Base-by-base conservation (phyloP, 139 green algal genomes). In the Volvox reticuliferus region DNA sequence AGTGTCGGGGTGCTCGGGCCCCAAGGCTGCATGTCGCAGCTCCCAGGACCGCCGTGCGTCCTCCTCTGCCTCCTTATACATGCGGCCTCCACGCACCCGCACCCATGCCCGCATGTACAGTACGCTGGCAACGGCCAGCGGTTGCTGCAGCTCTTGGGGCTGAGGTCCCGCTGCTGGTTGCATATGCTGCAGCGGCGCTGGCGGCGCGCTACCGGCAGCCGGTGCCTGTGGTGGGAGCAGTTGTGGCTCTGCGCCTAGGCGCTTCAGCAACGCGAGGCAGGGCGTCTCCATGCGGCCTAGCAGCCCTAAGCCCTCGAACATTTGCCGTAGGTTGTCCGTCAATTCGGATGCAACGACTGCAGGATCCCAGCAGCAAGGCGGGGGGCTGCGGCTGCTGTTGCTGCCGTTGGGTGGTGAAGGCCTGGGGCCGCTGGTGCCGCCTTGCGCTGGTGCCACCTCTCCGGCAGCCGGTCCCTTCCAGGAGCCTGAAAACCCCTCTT, bases 1-100 rank as follows among this genome's bases (percentile, higher is more conserved):
- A 16, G 75, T 80, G 75, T 80, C 75, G 26, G 75, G 75, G 75
- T 80, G 75, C 9, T 80, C 75, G 30, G 75, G 28, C n/a, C 75
- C 75, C 75, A 80, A 50, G 9, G n/a, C 75, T 9, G 22, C 28
- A 30, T 17, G 75, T 32, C 75, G 75, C n/a, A 80, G 75, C 75
- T 36, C 75, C 75, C n/a, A 50, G n/a, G 12, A 24, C 28, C n/a
- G n/a, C 28, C 13, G 33, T 13, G 33, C n/a, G 28, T 44, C 3
- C 75, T 37, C n/a, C 75, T 80, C 75, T 6, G 75, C 75, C 26
- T 82, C 13, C 28, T 30, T 69, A 19, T 69, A 33, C 75, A 5
- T 24, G 21, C n/a, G 28, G 20, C 19, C 20, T 16, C 75, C n/a
- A 2, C 75, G 75, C 20, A 78, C 21, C 12, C 24, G 20, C 24